A percentile compares a stretch with the other conserved stretches of the same genome.
Conservation (phyloP, 176 grass and related monocot species). For the Pontederia paniculata region DNA sequence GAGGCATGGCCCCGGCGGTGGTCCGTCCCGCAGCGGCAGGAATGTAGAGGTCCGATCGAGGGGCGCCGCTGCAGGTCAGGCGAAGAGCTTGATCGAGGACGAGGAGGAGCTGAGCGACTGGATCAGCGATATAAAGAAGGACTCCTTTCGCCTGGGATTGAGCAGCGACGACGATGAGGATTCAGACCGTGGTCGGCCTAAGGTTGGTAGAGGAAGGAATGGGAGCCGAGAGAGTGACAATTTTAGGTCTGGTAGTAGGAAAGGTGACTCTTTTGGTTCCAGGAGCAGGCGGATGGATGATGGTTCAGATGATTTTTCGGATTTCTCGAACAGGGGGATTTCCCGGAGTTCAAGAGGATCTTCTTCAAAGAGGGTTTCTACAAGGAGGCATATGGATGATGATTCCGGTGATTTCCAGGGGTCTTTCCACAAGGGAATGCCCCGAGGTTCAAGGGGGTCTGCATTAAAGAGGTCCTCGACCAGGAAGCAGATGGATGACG, state of each 20-base stretch:
- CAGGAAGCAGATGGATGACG: too few relatives aligned
- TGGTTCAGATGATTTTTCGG: not conserved
- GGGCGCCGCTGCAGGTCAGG: conserved; percentile 15
- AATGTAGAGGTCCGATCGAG: not conserved
- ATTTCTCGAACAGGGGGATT: not conserved
- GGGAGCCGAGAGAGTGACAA: not conserved
- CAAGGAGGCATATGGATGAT: too few relatives aligned
- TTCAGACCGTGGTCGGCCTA: not conserved
- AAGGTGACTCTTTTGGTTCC: not conserved
- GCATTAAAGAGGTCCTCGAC: too few relatives aligned
- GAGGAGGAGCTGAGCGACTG: conserved; percentile 79
- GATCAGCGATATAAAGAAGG: conserved; percentile 59
- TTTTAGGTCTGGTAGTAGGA: not conserved
- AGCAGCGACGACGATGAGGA: conserved; percentile 4
- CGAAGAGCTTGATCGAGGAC: conserved; percentile 66
- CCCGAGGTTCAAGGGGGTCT: too few relatives aligned
- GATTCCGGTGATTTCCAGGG: too few relatives aligned
- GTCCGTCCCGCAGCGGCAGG: not conserved
- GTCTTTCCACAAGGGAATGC: too few relatives aligned
- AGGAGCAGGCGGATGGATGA: conserved; percentile 2
- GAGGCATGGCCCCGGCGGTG: not conserved
- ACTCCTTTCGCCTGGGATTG: conserved; percentile 25
- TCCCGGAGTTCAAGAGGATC: not conserved
- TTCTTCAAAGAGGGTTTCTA: conserved; percentile 4
- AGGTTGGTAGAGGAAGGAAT: not conserved